A percentile compares a stretch with the other conserved stretches of the same genome.
phyloP scores from a whole-genome alignment of 164 flowering plant genomes.

The Stephania japonica region DNA sequence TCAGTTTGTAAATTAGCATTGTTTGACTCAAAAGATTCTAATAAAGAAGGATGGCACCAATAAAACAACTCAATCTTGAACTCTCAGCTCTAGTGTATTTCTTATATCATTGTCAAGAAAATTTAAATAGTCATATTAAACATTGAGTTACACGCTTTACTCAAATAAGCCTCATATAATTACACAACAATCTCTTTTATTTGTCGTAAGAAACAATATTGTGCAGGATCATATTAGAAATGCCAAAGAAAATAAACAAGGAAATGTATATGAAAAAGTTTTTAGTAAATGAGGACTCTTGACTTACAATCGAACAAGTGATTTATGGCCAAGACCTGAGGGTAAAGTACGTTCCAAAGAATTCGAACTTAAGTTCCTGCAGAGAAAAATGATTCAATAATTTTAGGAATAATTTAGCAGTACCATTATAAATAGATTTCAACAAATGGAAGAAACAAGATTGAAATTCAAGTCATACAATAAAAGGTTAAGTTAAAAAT shows the following conservation, averaged over 20 bases:
- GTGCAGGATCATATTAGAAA: not conserved
- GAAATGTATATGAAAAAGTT: not conserved
- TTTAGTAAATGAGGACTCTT: not conserved
- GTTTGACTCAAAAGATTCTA: no score
- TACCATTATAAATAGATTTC: not conserved
- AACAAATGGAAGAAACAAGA: not conserved
- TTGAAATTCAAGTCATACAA: not conserved
- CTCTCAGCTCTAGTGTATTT: no score
- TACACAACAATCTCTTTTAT: no score
- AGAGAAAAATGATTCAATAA: not conserved
- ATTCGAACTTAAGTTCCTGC: conserved; percentile 91
- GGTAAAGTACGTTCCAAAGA: conserved; percentile 70
- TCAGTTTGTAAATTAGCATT: no score
- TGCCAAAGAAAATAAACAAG: not conserved
- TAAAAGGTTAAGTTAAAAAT: not conserved
- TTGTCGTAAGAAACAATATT: no score
- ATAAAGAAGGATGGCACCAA: no score
- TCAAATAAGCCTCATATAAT: no score
- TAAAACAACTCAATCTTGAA: no score
- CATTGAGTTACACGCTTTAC: no score
- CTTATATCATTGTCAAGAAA: no score
- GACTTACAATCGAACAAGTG: conserved; percentile 78
- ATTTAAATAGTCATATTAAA: no score
- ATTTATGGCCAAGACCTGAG: conserved; percentile 66
- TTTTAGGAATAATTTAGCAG: not conserved